Percentiles rank a stretch among this genome's conserved stretches.
phyloP scores from a whole-genome alignment of 2,329 filamentous ascomycete species.

The Penicillium brasilianum region DNA sequence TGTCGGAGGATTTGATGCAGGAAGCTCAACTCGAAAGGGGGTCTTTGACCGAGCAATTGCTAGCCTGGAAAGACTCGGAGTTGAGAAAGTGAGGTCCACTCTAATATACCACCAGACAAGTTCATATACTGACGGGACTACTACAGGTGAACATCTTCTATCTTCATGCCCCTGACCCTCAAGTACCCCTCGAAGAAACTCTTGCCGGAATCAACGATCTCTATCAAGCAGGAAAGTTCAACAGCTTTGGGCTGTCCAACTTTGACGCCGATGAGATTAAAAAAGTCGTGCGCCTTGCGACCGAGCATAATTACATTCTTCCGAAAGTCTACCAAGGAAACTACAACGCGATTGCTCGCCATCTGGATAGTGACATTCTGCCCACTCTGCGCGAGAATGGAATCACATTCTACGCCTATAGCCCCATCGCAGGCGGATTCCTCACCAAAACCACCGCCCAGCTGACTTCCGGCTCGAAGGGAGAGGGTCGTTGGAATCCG shows the following conservation, averaged over 20 bases:
- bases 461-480: slow-evolving; percentile 10
- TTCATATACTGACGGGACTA: too few relatives aligned
- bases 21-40: slow-evolving; percentile 9
- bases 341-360: slow-evolving; percentile 46
- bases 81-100: slow-evolving; percentile 7
- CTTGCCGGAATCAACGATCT: neutral
- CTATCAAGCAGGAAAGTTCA: slow-evolving; percentile 1
- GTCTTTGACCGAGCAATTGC: slow-evolving; percentile 1
- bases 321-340: slow-evolving; percentile 49
- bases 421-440: slow-evolving; percentile 46
- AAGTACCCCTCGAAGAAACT: neutral
- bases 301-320: slow-evolving; percentile 42
- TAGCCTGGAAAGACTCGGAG: slow-evolving; percentile 6
- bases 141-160: slow-evolving; percentile 4
- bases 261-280: slow-evolving; percentile 37
- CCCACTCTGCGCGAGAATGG: slow-evolving; percentile 43
- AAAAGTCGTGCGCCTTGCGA: slow-evolving; percentile 40
- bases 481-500: slow-evolving; percentile 26
- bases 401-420: slow-evolving; percentile 53
- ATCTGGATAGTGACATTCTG: slow-evolving; percentile 42
- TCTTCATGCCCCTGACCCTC: neutral
- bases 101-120: too few relatives aligned
- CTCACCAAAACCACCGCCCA: slow-evolving; percentile 37
- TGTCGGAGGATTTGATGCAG: slow-evolving; percentile 3
- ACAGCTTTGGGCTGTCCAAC: slow-evolving; percentile 49